Evolutionary conservation across 208 protist genomes (phyloP), one percentile per base, ranked within the genome.

Genomic region (Wallacemonas collosoma): DNA sequence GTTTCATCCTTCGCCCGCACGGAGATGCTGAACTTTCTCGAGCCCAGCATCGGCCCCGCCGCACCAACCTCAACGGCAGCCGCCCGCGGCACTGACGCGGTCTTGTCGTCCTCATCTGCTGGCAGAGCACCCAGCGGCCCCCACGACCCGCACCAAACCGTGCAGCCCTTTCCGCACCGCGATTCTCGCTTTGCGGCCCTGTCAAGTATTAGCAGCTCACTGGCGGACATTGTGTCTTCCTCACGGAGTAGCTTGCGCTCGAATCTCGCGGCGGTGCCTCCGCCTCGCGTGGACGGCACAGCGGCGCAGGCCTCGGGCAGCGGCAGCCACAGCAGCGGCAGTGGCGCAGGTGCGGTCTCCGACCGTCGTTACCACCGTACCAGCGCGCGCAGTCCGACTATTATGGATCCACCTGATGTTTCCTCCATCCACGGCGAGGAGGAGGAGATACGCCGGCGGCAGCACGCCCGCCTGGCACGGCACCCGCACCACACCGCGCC

Each of bases 351-450:
- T 2, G 39, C 60, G 60, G 35, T 26, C 26, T 26, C 26, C 26
- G 26, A 26, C 26, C 26, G 26, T 26, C 26, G 38, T 17, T 3
- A 5, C 6, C 56, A 40, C 47, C 73, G 35, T 12, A 38, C 64
- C 54, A 68, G 15, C 53, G 69, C 38, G 41, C 71, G 77, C 50
- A 86, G 70, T 8, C 81, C 79, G 17, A 80, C 81, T 15, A 14
- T 87, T 7, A 67, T 76, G 56, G 83, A 83, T 38, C 60, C 60
- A n/a, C 79, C 83, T 0, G 71, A 93, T 38, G 48, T 91, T 8
- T 90, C 85, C 39, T 76, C 88, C 39, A 89, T 93, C 26, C 77
- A 76, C 51, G 78, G 85, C 56, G 75, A 75, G 38, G 81, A 81
- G 70, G 68, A 76, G 56, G 65, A 41, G 48, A n/a, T 44, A 17